Base-by-base conservation (phyloP, 164 flowering plant genomes). In the Kingdonia uniflora region DNA sequence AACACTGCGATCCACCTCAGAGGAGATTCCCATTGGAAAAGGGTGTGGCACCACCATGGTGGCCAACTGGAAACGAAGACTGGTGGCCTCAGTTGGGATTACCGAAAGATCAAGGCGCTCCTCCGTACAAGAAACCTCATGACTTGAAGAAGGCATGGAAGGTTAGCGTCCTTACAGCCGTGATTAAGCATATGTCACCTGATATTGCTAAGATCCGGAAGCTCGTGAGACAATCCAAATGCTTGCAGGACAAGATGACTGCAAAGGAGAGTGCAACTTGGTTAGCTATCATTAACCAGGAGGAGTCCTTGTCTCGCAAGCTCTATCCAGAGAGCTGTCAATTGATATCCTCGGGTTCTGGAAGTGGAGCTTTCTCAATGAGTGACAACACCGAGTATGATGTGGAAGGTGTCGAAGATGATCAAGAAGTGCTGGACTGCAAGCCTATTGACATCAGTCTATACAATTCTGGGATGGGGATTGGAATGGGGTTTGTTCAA, bases 1-100 rank as follows among this genome's bases (percentile, higher is more conserved):
- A 80, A 67, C 89, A 83, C 66, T 80, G 91, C 60, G 82, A 84
- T 25, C 87, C 87, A 0, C 91, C 91, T 0, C 91, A 84, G 71
- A 64, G 91, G 71, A 69, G 79, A 41, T 84, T 75, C 55, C 91
- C 85, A 0, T 51, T 81, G 67, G 85, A 77, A 67, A 78, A 80
- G 60, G 90, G 86, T 17, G 65, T 82, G 55, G 35, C 84, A 0
- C 90, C 89, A 2, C 86, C 90, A 2, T 83, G 90, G 90, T 83
- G 91, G 91, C 91, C 91, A 0, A 64, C 74, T 11, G 83, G 85
- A 14, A 58, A 55, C 12, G 91, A 81, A 66, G 80, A 74, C 6
- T 84, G 91, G 91, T 84, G 91, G 85, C 64, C 75, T 1, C 74
- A 74, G 20, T 21, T 77, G 65, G 76, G 80, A 14, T 49, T 82